Percentiles rank a stretch among this genome's conserved stretches.
phyloP scores from a whole-genome alignment of 2,329 filamentous ascomycete genomes.

The Drechslerella coelobrocha region DNA sequence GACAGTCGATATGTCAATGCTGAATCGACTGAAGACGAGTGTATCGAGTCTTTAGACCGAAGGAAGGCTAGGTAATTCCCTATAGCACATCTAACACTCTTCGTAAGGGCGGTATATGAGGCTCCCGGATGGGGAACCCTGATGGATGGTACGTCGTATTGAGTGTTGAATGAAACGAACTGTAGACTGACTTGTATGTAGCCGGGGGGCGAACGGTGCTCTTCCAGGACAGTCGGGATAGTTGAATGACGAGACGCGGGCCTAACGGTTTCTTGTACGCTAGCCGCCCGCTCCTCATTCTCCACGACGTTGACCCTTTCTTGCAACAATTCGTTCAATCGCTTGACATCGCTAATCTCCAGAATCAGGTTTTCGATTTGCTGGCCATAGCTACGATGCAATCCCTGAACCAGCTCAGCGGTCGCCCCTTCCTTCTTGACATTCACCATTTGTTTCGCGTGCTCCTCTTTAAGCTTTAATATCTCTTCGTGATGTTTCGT shows the following conservation, averaged over 20 bases:
- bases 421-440: constrained; percentile 44
- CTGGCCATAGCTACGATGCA: constrained; percentile 47
- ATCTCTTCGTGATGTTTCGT: constrained; percentile 48
- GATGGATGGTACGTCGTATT: constrained; percentile 45
- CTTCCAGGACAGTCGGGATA: constrained; percentile 43
- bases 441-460: constrained; percentile 42
- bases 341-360: constrained; percentile 40
- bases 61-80: constrained; percentile 44
- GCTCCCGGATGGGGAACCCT: constrained; percentile 38
- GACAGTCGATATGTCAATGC: constrained; percentile 40
- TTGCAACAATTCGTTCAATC: constrained; percentile 39
- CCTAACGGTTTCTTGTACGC: constrained; percentile 44
- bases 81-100: constrained; percentile 46
- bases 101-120: constrained; percentile 41
- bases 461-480: constrained; percentile 32
- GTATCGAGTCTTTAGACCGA: constrained; percentile 49
- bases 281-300: constrained; percentile 35
- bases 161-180: constrained; percentile 39
- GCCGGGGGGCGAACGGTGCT: constrained; percentile 40
- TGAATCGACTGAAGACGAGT: constrained; percentile 42
- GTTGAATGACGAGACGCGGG: constrained; percentile 45
- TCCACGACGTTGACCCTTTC: constrained; percentile 26
- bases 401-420: constrained; percentile 43
- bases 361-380: constrained; percentile 47
- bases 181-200: constrained; percentile 46